A percentile compares a stretch with the other conserved stretches of the same genome.
These are phyloP conservation scores for Botryotinia calthae DNA, from an alignment of 2,329 filamentous ascomycete genomes.

Conservation along the genomic window DNA sequence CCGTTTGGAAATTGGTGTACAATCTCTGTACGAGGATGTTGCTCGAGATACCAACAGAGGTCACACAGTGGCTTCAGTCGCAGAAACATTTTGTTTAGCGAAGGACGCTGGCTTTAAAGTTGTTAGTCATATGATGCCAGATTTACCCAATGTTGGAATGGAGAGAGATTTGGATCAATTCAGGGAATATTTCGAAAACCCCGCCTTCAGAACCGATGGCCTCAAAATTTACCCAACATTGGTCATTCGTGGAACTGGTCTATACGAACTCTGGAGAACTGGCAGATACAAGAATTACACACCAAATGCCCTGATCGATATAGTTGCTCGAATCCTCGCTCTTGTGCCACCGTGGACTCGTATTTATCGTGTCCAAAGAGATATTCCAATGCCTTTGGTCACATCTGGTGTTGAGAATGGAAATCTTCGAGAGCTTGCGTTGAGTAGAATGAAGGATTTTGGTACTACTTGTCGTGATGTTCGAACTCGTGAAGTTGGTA, in stretches of 20 bases:
- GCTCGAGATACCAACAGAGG: conserved; percentile 97
- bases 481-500: conserved; percentile 90
- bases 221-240: conserved; percentile 98
- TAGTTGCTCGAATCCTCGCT: conserved; percentile 93
- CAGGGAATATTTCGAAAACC: conserved; percentile 95
- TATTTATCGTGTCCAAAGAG: conserved; percentile 96
- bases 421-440: conserved; percentile 86
- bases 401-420: conserved; percentile 98
- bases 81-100: conserved; percentile 93
- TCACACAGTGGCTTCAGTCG: conserved; percentile 91
- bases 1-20: conserved; percentile 88
- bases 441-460: conserved; percentile 99
- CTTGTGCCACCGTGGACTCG: conserved; percentile 96
- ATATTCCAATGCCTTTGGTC: conserved; percentile 99
- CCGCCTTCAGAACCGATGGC: conserved; percentile 91
- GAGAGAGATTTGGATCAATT: conserved; percentile 97
- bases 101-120: conserved; percentile 99
- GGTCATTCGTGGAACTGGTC: conserved; percentile 90
- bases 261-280: conserved; percentile 97
- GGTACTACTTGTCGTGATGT: conserved; percentile 96
- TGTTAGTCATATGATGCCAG: conserved; percentile 99
- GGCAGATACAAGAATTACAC: conserved; percentile 98
- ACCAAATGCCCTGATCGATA: conserved; percentile 90
- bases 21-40: conserved; percentile 96
- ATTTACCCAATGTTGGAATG: conserved; percentile 96